Base-by-base conservation (phyloP, 2,329 filamentous ascomycete species). In the Botryotinia convoluta region DNA sequence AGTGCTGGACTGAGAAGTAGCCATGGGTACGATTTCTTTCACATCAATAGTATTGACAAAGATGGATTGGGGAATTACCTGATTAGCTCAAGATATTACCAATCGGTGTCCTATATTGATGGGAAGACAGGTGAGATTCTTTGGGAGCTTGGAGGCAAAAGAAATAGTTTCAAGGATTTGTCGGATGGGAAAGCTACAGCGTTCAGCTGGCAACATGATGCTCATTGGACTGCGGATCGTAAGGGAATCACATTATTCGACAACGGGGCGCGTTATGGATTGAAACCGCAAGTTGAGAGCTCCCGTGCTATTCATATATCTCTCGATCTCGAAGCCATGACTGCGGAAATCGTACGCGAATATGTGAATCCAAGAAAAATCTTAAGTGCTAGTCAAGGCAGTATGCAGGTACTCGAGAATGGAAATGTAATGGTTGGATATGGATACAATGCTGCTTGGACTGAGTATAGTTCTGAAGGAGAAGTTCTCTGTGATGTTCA, bases 151-250 rank as follows among this genome's bases (percentile, higher is more conserved):
- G 83, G 84, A 14, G 85, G 84, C 35, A 81, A 80, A 35, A 82
- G 81, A 35, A 84, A 84, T 4, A 82, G 83, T 29, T 85, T 87
- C 76, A 73, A 20, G 4, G 76, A 77, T 62, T 68, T 77, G 2
- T 74, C 76, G 18, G 79, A 78, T 6, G 78, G 78, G 62, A 80
- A 79, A 18, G 83, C 85, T 63, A 85, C 84, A 74, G 79, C 82
- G 26, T 86, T 87, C 75, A 82, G 82, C 16, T 86, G 83, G 78
- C 85, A 87, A 76, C 85, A 87, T 76, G 82, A 87, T 76, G 85
- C 84, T 0, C 82, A 83, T 20, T 86, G 72, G 74, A 68, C 60
- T 20, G 42, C n/a, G 3, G 69, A 78, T 57, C 42, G 73, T n/a
- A 69, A 45, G 16, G 72, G 69, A 26, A 73, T 75, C 16, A 74